Evolutionary conservation across 768 basidiomycete species (phyloP).

Genomic region (Trametes sanguinea): DNA sequence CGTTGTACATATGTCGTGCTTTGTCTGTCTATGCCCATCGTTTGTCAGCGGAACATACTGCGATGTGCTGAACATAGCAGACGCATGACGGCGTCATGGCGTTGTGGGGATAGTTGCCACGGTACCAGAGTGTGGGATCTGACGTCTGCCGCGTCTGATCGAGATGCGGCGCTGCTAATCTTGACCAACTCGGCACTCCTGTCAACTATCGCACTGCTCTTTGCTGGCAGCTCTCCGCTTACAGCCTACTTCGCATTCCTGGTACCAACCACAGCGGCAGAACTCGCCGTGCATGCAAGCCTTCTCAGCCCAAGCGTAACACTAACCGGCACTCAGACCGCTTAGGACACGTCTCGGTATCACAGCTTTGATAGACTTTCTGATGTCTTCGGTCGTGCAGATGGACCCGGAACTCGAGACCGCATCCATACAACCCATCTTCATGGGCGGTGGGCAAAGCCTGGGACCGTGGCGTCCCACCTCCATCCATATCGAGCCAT

Average conservation of each 20-base stretch:
- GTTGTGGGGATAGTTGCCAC: neutral
- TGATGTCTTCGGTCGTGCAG: too few relatives aligned
- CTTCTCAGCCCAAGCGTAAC: too few relatives aligned
- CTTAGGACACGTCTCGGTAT: neutral
- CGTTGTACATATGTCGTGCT: neutral
- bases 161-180: constrained; percentile 2
- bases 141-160: constrained; percentile 11
- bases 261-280: too few relatives aligned
- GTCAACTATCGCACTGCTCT: neutral
- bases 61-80: neutral
- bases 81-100: neutral
- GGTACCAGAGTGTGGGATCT: neutral
- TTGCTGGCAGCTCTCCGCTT: neutral
- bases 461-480: too few relatives aligned
- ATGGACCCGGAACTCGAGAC: too few relatives aligned
- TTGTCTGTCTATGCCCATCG: neutral
- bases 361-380: neutral
- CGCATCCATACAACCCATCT: too few relatives aligned
- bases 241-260: neutral
- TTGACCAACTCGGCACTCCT: neutral
- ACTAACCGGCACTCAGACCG: too few relatives aligned
- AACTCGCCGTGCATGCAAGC: neutral
- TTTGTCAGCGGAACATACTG: neutral
- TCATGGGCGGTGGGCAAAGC: too few relatives aligned
- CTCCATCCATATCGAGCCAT: too few relatives aligned